A percentile compares a stretch with the other conserved stretches of the same genome.
These are phyloP conservation scores for Myriosclerotinia curreyana DNA, from an alignment of 2,329 filamentous ascomycete genomes.

Conservation along the genomic window DNA sequence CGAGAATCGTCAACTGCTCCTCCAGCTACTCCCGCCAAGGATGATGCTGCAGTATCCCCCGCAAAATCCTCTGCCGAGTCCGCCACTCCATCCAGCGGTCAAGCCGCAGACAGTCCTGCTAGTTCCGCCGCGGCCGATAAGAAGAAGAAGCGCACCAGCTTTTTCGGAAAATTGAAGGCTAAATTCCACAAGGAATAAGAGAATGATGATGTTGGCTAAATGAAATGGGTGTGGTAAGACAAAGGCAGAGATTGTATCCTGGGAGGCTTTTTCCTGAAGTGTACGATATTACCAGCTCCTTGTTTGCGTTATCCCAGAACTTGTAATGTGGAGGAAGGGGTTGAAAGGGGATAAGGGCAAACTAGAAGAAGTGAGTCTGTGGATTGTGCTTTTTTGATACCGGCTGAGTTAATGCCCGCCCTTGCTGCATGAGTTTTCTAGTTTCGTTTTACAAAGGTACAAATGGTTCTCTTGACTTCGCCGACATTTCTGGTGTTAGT, in stretches of 20 bases:
- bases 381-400: slow-evolving; percentile 21
- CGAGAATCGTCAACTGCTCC: slow-evolving; percentile 26
- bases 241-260: slow-evolving; percentile 18
- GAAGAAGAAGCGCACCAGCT: slow-evolving; percentile 41
- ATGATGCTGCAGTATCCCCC: slow-evolving; percentile 27
- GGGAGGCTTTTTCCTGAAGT: slow-evolving; percentile 19
- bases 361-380: slow-evolving; percentile 12
- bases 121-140: slow-evolving; percentile 33
- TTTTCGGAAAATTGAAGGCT: slow-evolving; percentile 50
- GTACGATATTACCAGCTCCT: slow-evolving; percentile 22
- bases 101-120: slow-evolving; percentile 32
- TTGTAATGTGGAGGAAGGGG: slow-evolving; percentile 21
- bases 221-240: slow-evolving; percentile 6
- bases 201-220: slow-evolving; percentile 13
- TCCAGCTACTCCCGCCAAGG: slow-evolving; percentile 28
- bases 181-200: slow-evolving; percentile 44
- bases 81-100: slow-evolving; percentile 33
- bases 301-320: slow-evolving; percentile 15
- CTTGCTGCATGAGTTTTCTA: slow-evolving; percentile 22
- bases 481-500: slow-evolving; percentile 20
- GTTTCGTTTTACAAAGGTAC: slow-evolving; percentile 22
- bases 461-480: slow-evolving; percentile 23
- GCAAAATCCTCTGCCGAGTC: slow-evolving; percentile 32
- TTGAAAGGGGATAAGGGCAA: slow-evolving; percentile 15
- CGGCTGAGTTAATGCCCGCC: slow-evolving; percentile 23